Evolutionary conservation across 2,329 filamentous ascomycete species (phyloP).

Genomic region (Aspergillus viridinutans): DNA sequence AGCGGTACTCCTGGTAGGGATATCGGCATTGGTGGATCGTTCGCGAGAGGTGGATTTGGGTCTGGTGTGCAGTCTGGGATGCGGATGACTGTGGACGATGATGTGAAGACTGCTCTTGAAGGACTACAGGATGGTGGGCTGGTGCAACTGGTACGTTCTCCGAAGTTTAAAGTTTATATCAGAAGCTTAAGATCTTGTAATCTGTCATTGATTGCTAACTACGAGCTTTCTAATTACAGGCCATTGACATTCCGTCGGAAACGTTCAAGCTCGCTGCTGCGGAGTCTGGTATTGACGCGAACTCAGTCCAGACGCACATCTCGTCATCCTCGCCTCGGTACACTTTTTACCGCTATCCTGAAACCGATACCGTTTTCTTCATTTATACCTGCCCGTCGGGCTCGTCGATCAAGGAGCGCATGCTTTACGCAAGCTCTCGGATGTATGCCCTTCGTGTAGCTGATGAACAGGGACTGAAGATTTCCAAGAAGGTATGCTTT

Average conservation of each 20-base stretch:
- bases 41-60: constrained; percentile 16
- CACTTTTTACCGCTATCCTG: constrained; percentile 55
- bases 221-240: constrained; percentile 26
- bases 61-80: constrained; percentile 33
- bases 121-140: constrained; percentile 35
- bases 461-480: constrained; percentile 53
- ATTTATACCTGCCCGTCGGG: constrained; percentile 60
- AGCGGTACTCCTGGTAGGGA: constrained; percentile 50
- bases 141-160: constrained; percentile 48
- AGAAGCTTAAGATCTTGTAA: not conserved
- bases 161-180: not conserved
- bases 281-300: constrained; percentile 41
- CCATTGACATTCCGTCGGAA: constrained; percentile 46
- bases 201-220: constrained; percentile 16
- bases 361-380: constrained; percentile 51
- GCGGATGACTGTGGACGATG: constrained; percentile 50
- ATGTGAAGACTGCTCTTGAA: constrained; percentile 49
- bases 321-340: constrained; percentile 55
- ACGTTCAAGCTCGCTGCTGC: constrained; percentile 51
- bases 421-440: constrained; percentile 61
- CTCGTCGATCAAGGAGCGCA: constrained; percentile 61
- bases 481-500: constrained; percentile 52
- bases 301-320: constrained; percentile 46
- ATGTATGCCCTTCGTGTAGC: constrained; percentile 51
- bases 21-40: constrained; percentile 43